Percentiles rank a stretch among this genome's conserved stretches.
Conservation (phyloP, 2,329 filamentous ascomycete genomes). For the Knoxdaviesia proteae region DNA sequence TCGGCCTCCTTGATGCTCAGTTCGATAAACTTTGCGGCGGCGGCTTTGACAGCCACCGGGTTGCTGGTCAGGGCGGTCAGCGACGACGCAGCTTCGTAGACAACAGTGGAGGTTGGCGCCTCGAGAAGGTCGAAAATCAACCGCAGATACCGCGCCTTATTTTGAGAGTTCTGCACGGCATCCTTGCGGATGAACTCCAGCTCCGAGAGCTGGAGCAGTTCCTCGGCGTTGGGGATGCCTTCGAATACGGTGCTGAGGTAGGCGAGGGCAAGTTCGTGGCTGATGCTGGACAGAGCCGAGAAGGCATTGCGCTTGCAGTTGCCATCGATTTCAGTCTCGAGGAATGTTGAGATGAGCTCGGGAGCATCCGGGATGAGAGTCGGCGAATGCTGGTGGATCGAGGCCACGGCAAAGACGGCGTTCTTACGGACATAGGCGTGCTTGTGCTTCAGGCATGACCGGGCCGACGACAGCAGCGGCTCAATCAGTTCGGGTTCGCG, state of each 20-base stretch:
- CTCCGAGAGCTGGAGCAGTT: constrained; percentile 80
- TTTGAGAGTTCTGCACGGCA: constrained; percentile 80
- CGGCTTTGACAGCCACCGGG: constrained; percentile 92
- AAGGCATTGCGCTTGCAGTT: constrained; percentile 98
- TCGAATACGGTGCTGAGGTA: constrained; percentile 84
- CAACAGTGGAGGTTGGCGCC: constrained; percentile 78
- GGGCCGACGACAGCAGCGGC: constrained; percentile 77
- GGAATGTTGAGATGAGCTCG: constrained; percentile 74
- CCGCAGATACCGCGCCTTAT: constrained; percentile 86
- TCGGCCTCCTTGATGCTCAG: constrained; percentile 93
- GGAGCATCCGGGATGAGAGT: constrained; percentile 86
- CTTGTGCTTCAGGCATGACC: constrained; percentile 82
- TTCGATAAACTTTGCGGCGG: constrained; percentile 89
- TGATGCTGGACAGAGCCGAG: constrained; percentile 73
- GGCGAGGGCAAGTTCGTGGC: constrained; percentile 75
- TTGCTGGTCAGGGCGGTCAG: constrained; percentile 87
- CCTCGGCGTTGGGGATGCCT: constrained; percentile 81
- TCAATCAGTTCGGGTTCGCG: constrained; percentile 91
- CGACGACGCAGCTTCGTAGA: constrained; percentile 93
- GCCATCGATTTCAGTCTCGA: constrained; percentile 75
- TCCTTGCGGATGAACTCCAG: constrained; percentile 96
- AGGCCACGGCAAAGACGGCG: constrained; percentile 82
- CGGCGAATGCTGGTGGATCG: constrained; percentile 79
- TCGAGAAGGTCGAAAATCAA: constrained; percentile 94
- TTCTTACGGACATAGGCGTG: constrained; percentile 98